Percentiles rank a stretch among this genome's conserved stretches.
These are phyloP conservation scores for Rugosomyces carneus DNA, from an alignment of 1,284 basidiomycete species.

Conservation along the genomic window DNA sequence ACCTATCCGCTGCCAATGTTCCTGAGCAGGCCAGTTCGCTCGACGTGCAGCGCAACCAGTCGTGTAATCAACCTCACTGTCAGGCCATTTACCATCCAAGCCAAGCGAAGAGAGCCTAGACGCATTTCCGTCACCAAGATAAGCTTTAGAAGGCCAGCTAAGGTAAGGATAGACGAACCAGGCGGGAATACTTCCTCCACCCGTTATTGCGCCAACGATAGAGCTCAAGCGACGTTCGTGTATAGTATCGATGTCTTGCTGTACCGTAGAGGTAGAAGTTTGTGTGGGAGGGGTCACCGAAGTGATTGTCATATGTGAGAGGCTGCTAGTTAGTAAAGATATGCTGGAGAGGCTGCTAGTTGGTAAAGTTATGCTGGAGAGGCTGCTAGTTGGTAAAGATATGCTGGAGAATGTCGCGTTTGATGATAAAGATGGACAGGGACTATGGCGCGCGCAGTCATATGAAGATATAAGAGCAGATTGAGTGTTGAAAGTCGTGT, in stretches of 20 bases:
- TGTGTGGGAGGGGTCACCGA: not conserved
- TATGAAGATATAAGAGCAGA: not conserved
- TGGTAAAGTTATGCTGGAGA: not conserved
- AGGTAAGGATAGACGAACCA: conserved; percentile 18
- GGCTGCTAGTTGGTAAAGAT: not conserved
- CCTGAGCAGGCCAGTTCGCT: conserved; percentile 33
- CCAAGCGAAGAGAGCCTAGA: conserved; percentile 25
- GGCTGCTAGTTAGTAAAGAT: not conserved
- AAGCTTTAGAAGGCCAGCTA: not conserved
- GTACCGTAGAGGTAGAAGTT: not conserved
- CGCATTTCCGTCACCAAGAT: not conserved
- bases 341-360: not conserved
- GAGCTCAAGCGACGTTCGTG: conserved; percentile 12
- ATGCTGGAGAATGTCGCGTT: not conserved
- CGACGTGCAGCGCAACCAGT: conserved; percentile 29
- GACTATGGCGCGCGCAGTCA: not conserved
- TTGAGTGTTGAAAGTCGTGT: not conserved
- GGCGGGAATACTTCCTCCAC: conserved; percentile 19
- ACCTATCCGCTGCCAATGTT: conserved; percentile 58
- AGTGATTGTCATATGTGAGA: not conserved
- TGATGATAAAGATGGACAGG: not conserved
- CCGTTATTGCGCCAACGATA: conserved; percentile 12
- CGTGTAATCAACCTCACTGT: conserved; percentile 30
- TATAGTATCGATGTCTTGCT: conserved; percentile 12
- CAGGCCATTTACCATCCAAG: conserved; percentile 31